Base-by-base conservation (phyloP, 441 rosid genomes). In the Bruguiera hainesii region DNA sequence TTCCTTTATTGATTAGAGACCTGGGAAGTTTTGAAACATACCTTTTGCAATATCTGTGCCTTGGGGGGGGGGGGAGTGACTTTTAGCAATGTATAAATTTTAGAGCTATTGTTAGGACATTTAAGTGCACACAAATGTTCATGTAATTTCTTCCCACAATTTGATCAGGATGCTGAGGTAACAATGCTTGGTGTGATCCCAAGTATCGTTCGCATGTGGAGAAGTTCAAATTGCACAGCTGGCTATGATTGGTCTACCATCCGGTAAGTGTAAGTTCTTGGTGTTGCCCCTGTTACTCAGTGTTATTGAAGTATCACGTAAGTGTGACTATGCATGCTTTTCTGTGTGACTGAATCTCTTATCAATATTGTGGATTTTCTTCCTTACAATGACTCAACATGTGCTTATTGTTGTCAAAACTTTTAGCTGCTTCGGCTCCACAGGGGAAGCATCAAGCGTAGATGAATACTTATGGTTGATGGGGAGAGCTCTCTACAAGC, bases 111-210 rank as follows among this genome's bases (percentile, higher is more conserved):
- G 1, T 6, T 26, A 55, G 28, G 29, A 25, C 25, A 55, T 20
- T 26, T 23, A 15, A 11, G 30, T 23, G 58, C 23, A 23, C 30
- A 23, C 18, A 3, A 55, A 55, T 55, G 58, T 62, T 63, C 31
- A 53, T 49, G 65, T 21, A 35, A 49, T 33, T 60, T 58, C 50
- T 56, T 73, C 5, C 26, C 67, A 42, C 33, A 71, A 56, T 70
- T 77, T 71, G 75, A 68, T 75, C 73, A 93, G 97, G 98, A 93
- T 85, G 95, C 96, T 52, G 80, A 80, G 68, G 96, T 93, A 67
- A 85, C 97, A 63, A 80, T 91, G 90, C 93, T 93, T 56, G 98
- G 98, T 51, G 97, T 93, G 72, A 89, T 93, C 75, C 97, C 98
- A 61, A 93, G 98, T 81, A 83, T 93, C 26, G 97, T 93, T 42